Evolutionary conservation across 106 monocot species (phyloP), one percentile per base, ranked within the genome.

Genomic region (Cymbidium sinense): DNA sequence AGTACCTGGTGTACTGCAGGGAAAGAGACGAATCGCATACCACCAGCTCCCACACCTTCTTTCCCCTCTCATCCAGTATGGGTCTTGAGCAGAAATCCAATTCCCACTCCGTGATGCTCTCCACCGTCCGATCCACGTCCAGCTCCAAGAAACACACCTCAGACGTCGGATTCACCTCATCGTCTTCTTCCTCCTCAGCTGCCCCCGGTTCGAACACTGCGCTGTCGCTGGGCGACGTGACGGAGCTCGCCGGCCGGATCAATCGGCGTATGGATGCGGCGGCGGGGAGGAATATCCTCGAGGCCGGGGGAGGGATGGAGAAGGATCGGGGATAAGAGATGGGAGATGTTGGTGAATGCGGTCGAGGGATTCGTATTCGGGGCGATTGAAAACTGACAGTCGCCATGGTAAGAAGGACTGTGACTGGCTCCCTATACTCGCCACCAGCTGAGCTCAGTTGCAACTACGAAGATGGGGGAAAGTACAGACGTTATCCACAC

Each of bases 41-140:
- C 44, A 91, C 93, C 12, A 96, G 87, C 77, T 96, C 96, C 96
- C 96, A 96, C 25, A 96, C 64, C 81, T 96, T 96, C 85, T 96
- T 96, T 19, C 93, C 91, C 52, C 93, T 83, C 23, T 77, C 79
- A 70, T 96, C 96, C 23, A 96, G 82, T 34, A 96, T 93, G 1
- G 96, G 96, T 35, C 96, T 82, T 11, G 96, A 96, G 82, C 96
- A 96, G 85, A 96, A 93, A 75, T 96, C 96, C 69, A 96, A 50
- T 86, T 96, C 96, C 96, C 96, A 96, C 76, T 96, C 96, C 39
- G 44, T 30, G 35, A 94, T 83, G 75, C 61, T 61, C 25, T 13
- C 61, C 27, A 35, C 58, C 62, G 61, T 82, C 1, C 83, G 41
- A 11, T 90, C 91, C 21, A 43, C 75, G 2, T 79, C 86, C 5